phyloP scores from a whole-genome alignment of 192 early-diverging fungal species.

The Oehlia diaphana region DNA sequence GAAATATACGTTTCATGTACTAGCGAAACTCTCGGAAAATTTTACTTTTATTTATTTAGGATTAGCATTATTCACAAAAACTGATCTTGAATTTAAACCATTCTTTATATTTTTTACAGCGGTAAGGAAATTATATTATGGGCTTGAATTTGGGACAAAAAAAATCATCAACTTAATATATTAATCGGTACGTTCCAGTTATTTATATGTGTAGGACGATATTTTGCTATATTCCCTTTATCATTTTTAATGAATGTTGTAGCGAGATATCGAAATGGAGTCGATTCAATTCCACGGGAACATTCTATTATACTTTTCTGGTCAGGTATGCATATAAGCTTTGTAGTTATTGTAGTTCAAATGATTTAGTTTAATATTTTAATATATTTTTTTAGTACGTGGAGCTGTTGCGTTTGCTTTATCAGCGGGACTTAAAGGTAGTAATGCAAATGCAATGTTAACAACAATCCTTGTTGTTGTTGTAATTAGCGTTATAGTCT shows the following conservation, averaged over 20 bases:
- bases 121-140: slow-evolving; percentile 38
- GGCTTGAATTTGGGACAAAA: neutral
- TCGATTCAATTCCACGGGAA: slow-evolving; percentile 52
- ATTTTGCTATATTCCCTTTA: slow-evolving; percentile 82
- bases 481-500: slow-evolving; percentile 84
- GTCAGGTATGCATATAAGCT: slow-evolving; percentile 33
- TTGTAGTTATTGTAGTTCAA: neutral
- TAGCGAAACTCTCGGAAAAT: slow-evolving; percentile 91
- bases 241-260: slow-evolving; percentile 78
- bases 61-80: slow-evolving; percentile 85
- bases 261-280: slow-evolving; percentile 53
- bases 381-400: slow-evolving; percentile 50
- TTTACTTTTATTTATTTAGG: slow-evolving; percentile 98
- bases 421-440: slow-evolving; percentile 73
- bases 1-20: slow-evolving; percentile 89
- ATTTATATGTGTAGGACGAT: slow-evolving; percentile 84
- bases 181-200: slow-evolving; percentile 38
- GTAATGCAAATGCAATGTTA: slow-evolving; percentile 69
- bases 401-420: slow-evolving; percentile 97
- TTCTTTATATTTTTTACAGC: slow-evolving; percentile 76
- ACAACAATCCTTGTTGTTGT: slow-evolving; percentile 93
- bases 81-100: slow-evolving; percentile 70
- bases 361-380: neutral
- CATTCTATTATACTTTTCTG: slow-evolving; percentile 96
- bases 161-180: neutral